Conservation (phyloP, 202 grass and related monocot species). For the Tripidium arundinaceum region DNA sequence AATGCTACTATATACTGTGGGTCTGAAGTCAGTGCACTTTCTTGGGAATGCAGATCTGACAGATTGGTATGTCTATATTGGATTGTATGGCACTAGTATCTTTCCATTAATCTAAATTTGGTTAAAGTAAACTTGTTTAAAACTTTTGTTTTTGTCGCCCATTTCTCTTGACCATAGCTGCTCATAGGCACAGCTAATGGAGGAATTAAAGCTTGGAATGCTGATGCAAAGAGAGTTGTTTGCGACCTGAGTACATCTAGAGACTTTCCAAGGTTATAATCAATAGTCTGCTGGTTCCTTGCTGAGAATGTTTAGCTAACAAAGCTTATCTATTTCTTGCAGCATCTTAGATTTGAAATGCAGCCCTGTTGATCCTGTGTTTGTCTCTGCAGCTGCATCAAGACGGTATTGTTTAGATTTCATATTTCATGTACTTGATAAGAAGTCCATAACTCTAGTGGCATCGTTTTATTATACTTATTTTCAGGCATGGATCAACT, state of each 20-base stretch:
- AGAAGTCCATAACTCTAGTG: slow-evolving; percentile 2
- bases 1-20: slow-evolving; percentile 99
- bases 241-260: slow-evolving; percentile 80
- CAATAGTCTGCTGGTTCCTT: slow-evolving; percentile 18
- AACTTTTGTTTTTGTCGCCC: slow-evolving; percentile 45
- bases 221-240: slow-evolving; percentile 95
- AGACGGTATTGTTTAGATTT: slow-evolving; percentile 54
- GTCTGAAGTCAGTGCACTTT: slow-evolving; percentile 80
- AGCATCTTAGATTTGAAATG: slow-evolving; percentile 95
- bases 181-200: slow-evolving; percentile 97
- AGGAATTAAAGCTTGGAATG: slow-evolving; percentile 99
- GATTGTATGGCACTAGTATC: background rate
- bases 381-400: slow-evolving; percentile 92
- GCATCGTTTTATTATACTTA: slow-evolving; percentile 11
- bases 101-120: slow-evolving; percentile 18
- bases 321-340: slow-evolving; percentile 40
- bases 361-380: slow-evolving; percentile 89
- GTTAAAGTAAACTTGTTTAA: slow-evolving; percentile 33
- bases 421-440: slow-evolving; percentile 16
- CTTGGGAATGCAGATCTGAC: slow-evolving; percentile 99
- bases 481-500: slow-evolving; percentile 62
- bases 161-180: slow-evolving; percentile 91
- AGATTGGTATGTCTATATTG: slow-evolving; percentile 61
- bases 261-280: slow-evolving; percentile 81
- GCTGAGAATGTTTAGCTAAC: slow-evolving; percentile 28